Conservation (phyloP, 2,329 filamentous ascomycete species). For the Ophiocordyceps robertsii region DNA sequence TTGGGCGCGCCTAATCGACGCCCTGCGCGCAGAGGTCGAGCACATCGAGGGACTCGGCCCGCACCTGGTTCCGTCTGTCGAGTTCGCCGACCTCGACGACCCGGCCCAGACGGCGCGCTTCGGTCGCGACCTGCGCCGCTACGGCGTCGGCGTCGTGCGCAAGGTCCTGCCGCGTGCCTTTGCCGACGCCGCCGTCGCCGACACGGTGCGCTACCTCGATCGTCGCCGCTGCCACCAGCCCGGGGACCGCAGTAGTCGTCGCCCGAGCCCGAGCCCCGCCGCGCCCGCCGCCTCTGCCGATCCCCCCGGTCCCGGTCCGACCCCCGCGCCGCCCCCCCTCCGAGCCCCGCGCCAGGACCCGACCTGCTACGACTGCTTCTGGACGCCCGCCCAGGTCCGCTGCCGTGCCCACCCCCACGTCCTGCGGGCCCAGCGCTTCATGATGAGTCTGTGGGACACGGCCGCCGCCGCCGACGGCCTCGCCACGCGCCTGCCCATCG, state of each 20-base stretch:
- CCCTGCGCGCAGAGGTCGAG: slow-evolving; percentile 36
- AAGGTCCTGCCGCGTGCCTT: slow-evolving; percentile 45
- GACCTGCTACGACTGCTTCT: slow-evolving; percentile 61
- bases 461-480: slow-evolving; percentile 39
- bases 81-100: slow-evolving; percentile 36
- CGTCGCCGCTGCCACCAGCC: too few relatives aligned
- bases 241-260: neutral
- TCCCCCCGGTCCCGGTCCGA: too few relatives aligned
- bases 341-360: slow-evolving; percentile 31
- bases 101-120: slow-evolving; percentile 38
- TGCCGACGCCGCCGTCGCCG: slow-evolving; percentile 43
- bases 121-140: slow-evolving; percentile 40
- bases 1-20: slow-evolving; percentile 39
- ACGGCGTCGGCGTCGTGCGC: slow-evolving; percentile 52
- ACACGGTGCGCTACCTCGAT: slow-evolving; percentile 41
- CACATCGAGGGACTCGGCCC: slow-evolving; percentile 36
- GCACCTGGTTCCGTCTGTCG: slow-evolving; percentile 41
- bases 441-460: slow-evolving; percentile 52
- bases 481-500: slow-evolving; percentile 46
- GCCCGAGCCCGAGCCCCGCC: neutral
- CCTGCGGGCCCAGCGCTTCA: slow-evolving; percentile 49
- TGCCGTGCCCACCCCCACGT: slow-evolving; percentile 54
- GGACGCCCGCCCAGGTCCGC: slow-evolving; percentile 56
- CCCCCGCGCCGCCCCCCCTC: slow-evolving; percentile 4
- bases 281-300: too few relatives aligned